These are phyloP conservation scores for Penicillium subrubescens DNA, from an alignment of 495 filamentous ascomycete species.

Conservation along the genomic window DNA sequence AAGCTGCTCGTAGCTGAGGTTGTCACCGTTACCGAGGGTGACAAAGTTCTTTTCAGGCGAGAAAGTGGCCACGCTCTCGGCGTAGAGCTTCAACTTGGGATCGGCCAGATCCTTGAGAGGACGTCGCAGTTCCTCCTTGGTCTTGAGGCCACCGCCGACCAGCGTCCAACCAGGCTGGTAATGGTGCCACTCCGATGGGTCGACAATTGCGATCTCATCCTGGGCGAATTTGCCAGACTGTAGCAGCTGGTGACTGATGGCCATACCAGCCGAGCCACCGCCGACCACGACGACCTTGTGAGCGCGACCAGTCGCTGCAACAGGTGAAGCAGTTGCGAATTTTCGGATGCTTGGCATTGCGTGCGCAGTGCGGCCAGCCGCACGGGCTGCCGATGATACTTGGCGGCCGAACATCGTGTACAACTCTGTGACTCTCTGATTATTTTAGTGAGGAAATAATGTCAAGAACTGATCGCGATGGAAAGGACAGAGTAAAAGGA, in stretches of 20 bases:
- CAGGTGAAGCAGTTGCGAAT: slow-evolving; percentile 48
- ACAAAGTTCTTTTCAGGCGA: slow-evolving; percentile 59
- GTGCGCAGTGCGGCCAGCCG: slow-evolving; percentile 18
- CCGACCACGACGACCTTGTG: slow-evolving; percentile 69
- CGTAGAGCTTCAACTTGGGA: slow-evolving; percentile 64
- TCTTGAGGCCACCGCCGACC: slow-evolving; percentile 65
- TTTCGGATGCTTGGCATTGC: slow-evolving; percentile 19
- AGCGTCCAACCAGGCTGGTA: slow-evolving; percentile 76
- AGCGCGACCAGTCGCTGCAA: slow-evolving; percentile 35
- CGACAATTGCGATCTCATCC: slow-evolving; percentile 67
- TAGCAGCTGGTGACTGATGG: slow-evolving; percentile 65
- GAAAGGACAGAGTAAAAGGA: not conserved
- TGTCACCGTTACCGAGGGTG: slow-evolving; percentile 59
- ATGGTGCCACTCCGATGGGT: slow-evolving; percentile 65
- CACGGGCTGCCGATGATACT: slow-evolving; percentile 20
- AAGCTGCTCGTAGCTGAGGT: slow-evolving; percentile 63
- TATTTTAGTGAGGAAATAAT: not conserved
- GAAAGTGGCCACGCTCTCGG: slow-evolving; percentile 52
- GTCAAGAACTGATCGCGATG: not conserved
- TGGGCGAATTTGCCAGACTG: slow-evolving; percentile 53
- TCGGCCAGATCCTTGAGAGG: slow-evolving; percentile 57
- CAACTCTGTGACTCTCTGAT: not conserved
- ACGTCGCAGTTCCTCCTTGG: slow-evolving; percentile 53
- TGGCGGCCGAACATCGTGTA: slow-evolving; percentile 27
- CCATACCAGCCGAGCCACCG: slow-evolving; percentile 62